These are phyloP conservation scores for Arachis monticola DNA, from an alignment of 331 rosid species.

Conservation along the genomic window DNA sequence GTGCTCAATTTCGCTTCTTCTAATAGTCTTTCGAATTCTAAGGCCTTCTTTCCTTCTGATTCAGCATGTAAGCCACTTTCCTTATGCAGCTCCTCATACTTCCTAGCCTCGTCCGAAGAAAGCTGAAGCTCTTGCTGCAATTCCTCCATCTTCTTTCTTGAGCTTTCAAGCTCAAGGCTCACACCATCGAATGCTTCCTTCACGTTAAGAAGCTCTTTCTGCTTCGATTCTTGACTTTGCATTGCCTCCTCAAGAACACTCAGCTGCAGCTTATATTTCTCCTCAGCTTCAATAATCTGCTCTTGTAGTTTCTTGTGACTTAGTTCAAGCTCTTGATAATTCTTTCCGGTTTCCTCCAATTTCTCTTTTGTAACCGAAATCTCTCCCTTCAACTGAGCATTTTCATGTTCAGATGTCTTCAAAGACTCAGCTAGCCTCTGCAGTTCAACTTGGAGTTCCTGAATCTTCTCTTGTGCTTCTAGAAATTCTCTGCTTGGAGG, in stretches of 20 bases:
- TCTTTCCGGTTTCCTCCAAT: conserved; percentile 63
- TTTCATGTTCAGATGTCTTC: conserved; percentile 78
- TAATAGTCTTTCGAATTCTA: conserved; percentile 73
- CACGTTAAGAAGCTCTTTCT: conserved; percentile 64
- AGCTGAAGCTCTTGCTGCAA: conserved; percentile 64
- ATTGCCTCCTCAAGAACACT: conserved; percentile 67
- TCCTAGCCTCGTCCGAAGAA: conserved; percentile 61
- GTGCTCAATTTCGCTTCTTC: conserved; percentile 66
- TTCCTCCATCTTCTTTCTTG: conserved; percentile 64
- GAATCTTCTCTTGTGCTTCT: conserved; percentile 83
- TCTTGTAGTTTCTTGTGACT: conserved; percentile 70
- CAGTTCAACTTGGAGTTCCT: conserved; percentile 77
- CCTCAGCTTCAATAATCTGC: conserved; percentile 67
- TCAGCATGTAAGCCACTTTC: conserved; percentile 84
- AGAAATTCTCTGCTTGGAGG: conserved; percentile 71
- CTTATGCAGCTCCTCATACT: conserved; percentile 87
- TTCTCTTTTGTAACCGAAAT: conserved; percentile 62
- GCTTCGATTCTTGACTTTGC: conserved; percentile 71
- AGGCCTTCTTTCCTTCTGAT: conserved; percentile 66
- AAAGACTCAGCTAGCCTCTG: conserved; percentile 60
- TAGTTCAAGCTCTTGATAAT: conserved; percentile 64
- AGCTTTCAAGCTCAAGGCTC: conserved; percentile 69
- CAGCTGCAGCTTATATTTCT: conserved; percentile 64
- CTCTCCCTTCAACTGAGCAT: conserved; percentile 70
- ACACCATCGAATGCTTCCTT: conserved; percentile 71